Conservation (phyloP, 345 rosid genomes). For the Bruguiera parviflora region DNA sequence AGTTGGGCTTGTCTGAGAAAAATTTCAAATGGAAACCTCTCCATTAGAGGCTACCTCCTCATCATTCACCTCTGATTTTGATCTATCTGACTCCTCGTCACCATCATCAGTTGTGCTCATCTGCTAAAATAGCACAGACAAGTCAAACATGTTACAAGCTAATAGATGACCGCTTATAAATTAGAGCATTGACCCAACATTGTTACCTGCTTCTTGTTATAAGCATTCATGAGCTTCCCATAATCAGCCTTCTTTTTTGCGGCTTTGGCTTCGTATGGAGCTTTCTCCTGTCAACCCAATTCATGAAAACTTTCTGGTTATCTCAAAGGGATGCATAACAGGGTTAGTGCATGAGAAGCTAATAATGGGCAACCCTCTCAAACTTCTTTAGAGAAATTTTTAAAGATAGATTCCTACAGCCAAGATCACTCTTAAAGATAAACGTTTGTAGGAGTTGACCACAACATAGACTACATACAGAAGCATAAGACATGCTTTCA, state of each 20-base stretch:
- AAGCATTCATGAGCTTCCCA: slow-evolving; percentile 71
- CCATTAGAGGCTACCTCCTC: slow-evolving; percentile 28
- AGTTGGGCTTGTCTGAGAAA: too few relatives aligned
- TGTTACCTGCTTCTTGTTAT: slow-evolving; percentile 73
- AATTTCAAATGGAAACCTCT: slow-evolving; percentile 19
- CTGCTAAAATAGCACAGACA: slow-evolving; percentile 15
- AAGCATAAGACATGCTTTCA: too few relatives aligned
- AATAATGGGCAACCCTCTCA: background rate
- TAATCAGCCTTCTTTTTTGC: slow-evolving; percentile 70
- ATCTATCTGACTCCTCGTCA: slow-evolving; percentile 19
- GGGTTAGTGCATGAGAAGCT: background rate
- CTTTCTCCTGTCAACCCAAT: slow-evolving; percentile 53
- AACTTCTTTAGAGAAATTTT: background rate
- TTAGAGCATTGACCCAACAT: background rate
- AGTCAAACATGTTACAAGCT: background rate
- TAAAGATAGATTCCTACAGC: background rate
- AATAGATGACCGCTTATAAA: background rate
- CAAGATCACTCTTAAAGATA: too few relatives aligned
- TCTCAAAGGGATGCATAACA: background rate
- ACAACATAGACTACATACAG: too few relatives aligned
- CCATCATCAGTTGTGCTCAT: slow-evolving; percentile 17
- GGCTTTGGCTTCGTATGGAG: slow-evolving; percentile 86
- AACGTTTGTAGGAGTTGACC: too few relatives aligned
- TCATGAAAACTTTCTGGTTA: too few relatives aligned
- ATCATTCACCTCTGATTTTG: slow-evolving; percentile 28